A percentile compares a stretch with the other conserved stretches of the same genome.
These are phyloP conservation scores for Lanmaoa pseudosensibilis DNA, from an alignment of 768 basidiomycete species.

Conservation along the genomic window DNA sequence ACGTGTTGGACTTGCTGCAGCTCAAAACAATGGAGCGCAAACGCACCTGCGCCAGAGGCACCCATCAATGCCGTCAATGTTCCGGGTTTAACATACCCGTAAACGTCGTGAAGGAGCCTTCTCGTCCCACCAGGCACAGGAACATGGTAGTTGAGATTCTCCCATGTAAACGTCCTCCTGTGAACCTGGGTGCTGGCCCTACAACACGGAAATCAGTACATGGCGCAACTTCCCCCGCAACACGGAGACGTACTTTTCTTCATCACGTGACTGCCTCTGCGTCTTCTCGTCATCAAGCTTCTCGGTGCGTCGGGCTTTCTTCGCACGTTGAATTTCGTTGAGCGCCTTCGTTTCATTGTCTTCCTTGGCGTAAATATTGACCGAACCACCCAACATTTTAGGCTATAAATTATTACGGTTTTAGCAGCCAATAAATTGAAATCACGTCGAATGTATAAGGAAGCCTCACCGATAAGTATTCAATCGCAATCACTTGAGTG, in stretches of 20 bases:
- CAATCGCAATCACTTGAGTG: constrained; percentile 65
- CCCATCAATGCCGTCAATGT: constrained; percentile 91
- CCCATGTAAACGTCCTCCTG: constrained; percentile 72
- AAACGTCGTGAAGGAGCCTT: constrained; percentile 71
- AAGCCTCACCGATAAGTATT: constrained; percentile 57
- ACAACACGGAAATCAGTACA: constrained; percentile 2
- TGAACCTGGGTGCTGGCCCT: constrained; percentile 3
- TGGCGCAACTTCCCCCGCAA: neutral
- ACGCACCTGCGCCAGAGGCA: constrained; percentile 69
- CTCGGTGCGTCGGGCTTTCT: constrained; percentile 44
- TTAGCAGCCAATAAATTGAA: neutral
- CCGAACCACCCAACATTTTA: constrained; percentile 37
- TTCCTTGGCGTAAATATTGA: constrained; percentile 64
- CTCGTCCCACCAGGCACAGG: constrained; percentile 61
- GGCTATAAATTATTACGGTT: constrained; percentile 23
- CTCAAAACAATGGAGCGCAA: constrained; percentile 9
- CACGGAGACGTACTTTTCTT: constrained; percentile 13
- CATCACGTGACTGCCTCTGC: constrained; percentile 22
- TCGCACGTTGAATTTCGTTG: constrained; percentile 53
- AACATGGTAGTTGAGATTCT: constrained; percentile 72
- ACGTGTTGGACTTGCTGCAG: neutral
- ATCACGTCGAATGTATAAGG: neutral
- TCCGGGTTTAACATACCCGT: constrained; percentile 82
- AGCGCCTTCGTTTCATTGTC: constrained; percentile 50
- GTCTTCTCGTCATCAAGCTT: constrained; percentile 29